These are phyloP conservation scores for Zelopaecilomyces penicillatus DNA, from an alignment of 2,329 filamentous ascomycete genomes.

Conservation along the genomic window DNA sequence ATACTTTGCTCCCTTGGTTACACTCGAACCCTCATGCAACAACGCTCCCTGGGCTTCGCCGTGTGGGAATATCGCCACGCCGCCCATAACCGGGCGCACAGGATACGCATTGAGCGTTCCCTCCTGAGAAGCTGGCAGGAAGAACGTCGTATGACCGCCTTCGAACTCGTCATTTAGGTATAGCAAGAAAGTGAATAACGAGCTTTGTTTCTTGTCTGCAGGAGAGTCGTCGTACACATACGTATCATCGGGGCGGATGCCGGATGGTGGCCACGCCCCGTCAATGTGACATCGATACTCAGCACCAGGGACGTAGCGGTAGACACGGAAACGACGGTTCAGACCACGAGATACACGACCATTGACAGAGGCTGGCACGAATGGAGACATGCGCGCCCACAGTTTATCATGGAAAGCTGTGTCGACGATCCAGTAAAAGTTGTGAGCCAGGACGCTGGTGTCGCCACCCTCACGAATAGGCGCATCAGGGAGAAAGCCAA, in stretches of 20 bases:
- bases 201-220: slow-evolving; percentile 50
- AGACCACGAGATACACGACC: slow-evolving; percentile 53
- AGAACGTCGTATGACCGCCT: slow-evolving; percentile 64
- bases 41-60: slow-evolving; percentile 57
- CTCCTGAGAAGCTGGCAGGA: slow-evolving; percentile 55
- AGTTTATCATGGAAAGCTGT: slow-evolving; percentile 52
- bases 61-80: slow-evolving; percentile 61
- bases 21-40: slow-evolving; percentile 63
- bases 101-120: slow-evolving; percentile 62
- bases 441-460: slow-evolving; percentile 58
- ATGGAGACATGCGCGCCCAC: slow-evolving; percentile 51
- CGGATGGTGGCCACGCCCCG: slow-evolving; percentile 65
- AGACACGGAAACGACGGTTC: slow-evolving; percentile 63
- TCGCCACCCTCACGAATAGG: slow-evolving; percentile 59
- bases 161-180: slow-evolving; percentile 67
- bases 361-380: slow-evolving; percentile 46
- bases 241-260: slow-evolving; percentile 45
- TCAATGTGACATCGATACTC: slow-evolving; percentile 66
- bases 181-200: slow-evolving; percentile 60
- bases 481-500: slow-evolving; percentile 59
- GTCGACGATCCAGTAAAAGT: slow-evolving; percentile 67
- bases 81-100: slow-evolving; percentile 59
- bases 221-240: slow-evolving; percentile 64
- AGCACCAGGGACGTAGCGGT: slow-evolving; percentile 63
- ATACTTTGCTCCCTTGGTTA: slow-evolving; percentile 58